Evolutionary conservation across 73 alveolate species (phyloP), one percentile per base, ranked within the genome.

Genomic region (Paramecium sonneborni): DNA sequence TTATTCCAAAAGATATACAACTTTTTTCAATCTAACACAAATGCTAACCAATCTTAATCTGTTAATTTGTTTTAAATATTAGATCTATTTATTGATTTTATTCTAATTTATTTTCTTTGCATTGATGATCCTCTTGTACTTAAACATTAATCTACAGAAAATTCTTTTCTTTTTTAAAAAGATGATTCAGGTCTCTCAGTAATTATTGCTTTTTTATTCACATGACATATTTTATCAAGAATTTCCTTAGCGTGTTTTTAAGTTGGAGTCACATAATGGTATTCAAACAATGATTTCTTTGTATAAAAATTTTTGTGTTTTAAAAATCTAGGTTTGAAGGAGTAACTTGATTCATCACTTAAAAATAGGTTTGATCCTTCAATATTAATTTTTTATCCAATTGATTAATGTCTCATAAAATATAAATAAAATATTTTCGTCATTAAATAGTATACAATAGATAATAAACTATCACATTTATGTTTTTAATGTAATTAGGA

Each of bases 1-100:
- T 10, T 48, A 11, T n/a, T 52, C 23, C 34, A 52, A n/a, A 11
- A 3, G 32, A 52, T 11, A 52, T 52, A 5, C 15, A 15, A 62
- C 10, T 0, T 23, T 26, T 30, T 28, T 62, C 84, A 62, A 30
- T 62, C 84, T 6, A 62, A 32, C 1, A 62, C 48, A 30, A 62
- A 62, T 10, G 84, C 84, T 26, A 62, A 5, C 84, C 84, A 62
- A 62, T 62, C 84, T 32, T 62, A 62, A 62, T 62, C 48, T 30
- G 46, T 14, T 26, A 30, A 24, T 26, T 62, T 26, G 68, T 8
- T 52, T 52, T 52, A 20, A 18, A 52, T 52, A 62, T 26, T 62
- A 3, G 84, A n/a, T 26, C 7, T 32, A 6, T 21, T 10, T 10
- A 32, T 62, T 24, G 84, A 26, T 62, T 62, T 62, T 1, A 62